These are phyloP conservation scores for Henckelia pumila DNA, from an alignment of 257 asterid species.

Conservation along the genomic window DNA sequence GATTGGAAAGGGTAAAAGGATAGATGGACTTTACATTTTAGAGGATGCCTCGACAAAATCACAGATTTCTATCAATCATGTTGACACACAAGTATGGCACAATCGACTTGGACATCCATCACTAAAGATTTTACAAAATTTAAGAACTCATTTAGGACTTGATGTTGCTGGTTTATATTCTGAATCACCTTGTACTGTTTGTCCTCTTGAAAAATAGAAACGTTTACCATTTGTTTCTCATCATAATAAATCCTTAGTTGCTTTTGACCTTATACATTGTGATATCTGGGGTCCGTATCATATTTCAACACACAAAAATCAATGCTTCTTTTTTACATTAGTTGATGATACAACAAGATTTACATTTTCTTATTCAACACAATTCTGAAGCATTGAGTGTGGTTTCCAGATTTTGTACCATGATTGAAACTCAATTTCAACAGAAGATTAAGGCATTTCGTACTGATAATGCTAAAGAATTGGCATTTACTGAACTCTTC, in stretches of 20 bases:
- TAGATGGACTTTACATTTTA: background rate
- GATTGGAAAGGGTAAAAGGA: background rate
- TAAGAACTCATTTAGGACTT: fast-evolving
- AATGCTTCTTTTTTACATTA: background rate
- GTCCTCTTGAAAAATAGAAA: background rate
- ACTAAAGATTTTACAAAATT: fast-evolving
- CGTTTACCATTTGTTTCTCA: fast-evolving
- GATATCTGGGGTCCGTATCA: too few species aligned
- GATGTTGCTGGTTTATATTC: too few species aligned
- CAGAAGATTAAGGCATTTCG: background rate
- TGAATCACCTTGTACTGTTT: background rate
- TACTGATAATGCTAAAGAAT: background rate
- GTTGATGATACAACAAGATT: background rate
- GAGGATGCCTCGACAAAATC: fast-evolving
- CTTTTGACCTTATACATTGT: too few species aligned
- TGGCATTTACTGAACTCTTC: background rate
- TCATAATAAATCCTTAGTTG: background rate
- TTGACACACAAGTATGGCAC: too few species aligned
- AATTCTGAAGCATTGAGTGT: background rate
- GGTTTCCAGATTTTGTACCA: background rate
- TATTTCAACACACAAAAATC: too few species aligned
- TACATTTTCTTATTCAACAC: background rate
- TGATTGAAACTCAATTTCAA: background rate
- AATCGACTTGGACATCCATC: too few species aligned
- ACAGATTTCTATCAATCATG: fast-evolving